Conservation (phyloP, 768 basidiomycete genomes). For the Mycena latifolia region DNA sequence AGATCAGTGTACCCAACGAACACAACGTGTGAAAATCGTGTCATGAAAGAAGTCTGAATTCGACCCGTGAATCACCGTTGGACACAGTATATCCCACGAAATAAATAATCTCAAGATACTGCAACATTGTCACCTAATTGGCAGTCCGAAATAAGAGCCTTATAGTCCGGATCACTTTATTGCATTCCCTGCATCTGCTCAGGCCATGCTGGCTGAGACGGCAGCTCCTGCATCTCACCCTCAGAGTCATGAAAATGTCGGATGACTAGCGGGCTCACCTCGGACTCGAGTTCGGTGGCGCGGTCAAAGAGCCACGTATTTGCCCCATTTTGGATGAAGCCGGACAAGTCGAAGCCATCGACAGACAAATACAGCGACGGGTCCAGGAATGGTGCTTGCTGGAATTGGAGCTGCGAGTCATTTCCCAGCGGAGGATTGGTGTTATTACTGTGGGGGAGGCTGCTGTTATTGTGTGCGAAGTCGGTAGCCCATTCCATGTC, state of each 20-base stretch:
- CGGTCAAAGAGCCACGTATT: slow-evolving; percentile 37
- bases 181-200: slow-evolving; percentile 14
- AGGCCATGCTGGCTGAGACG: slow-evolving; percentile 12
- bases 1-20: no score
- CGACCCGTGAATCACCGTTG: neutral
- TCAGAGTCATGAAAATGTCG: neutral
- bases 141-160: no score
- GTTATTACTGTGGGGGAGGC: neutral
- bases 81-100: neutral
- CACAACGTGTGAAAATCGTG: no score
- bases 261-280: slow-evolving; percentile 2
- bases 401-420: neutral
- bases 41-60: no score
- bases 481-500: slow-evolving; percentile 6
- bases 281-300: slow-evolving; percentile 13
- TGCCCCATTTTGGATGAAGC: slow-evolving; percentile 37
- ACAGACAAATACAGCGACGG: slow-evolving; percentile 23
- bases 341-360: slow-evolving; percentile 34
- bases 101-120: no score
- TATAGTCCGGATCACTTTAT: no score
- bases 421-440: neutral
- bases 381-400: slow-evolving; percentile 18
- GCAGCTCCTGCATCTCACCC: slow-evolving; percentile 2
- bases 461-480: neutral
- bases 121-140: no score